Base-by-base conservation (phyloP, 441 rosid genomes). In the Croton laevigatus region DNA sequence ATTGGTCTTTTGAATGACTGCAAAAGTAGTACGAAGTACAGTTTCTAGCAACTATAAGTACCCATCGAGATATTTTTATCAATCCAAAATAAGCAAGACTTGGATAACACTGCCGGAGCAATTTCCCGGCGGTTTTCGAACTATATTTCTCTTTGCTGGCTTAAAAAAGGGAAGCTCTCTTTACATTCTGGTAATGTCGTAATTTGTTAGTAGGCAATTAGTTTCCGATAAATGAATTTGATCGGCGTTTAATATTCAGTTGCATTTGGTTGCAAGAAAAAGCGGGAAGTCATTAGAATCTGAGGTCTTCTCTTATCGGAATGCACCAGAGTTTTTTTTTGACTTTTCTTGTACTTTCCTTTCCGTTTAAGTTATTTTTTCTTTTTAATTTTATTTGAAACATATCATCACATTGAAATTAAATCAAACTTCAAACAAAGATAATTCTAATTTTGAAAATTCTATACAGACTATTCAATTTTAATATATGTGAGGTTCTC, bases 111-210 rank as follows among this genome's bases (percentile, higher is more conserved):
- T 27, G 23, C 51, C 52, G 48, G 65, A 1, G 20, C 37, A 16
- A 10, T 34, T 51, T 23, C 1, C 59, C 58, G 37, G 34, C 20
- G 44, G 12, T 32, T 34, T 7, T 58, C 55, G 14, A 40, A 1
- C 8, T 9, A 2, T 40, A 55, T 0, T 16, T 38, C 13, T 20
- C 22, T 42, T 23, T 52, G 40, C n/a, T 45, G 65, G 45, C 57
- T 36, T 32, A 62, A 68, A 20, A 22, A 32, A 13, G 10, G 38
- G 34, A 68, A 48, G 12, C 12, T 9, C 54, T 17, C 19, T 11
- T 14, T 7, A 6, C 27, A 11, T 48, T 48, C 48, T 59, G 72
- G 72, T 36, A 69, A 49, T 48, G 65, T 46, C 32, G n/a, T 5
- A 32, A 55, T 9, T 55, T 20, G 4, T 51, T 51, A 19, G 19